These are phyloP conservation scores for Skeletonema tropicum DNA, from an alignment of 108 stramenopile genomes.

Conservation along the genomic window DNA sequence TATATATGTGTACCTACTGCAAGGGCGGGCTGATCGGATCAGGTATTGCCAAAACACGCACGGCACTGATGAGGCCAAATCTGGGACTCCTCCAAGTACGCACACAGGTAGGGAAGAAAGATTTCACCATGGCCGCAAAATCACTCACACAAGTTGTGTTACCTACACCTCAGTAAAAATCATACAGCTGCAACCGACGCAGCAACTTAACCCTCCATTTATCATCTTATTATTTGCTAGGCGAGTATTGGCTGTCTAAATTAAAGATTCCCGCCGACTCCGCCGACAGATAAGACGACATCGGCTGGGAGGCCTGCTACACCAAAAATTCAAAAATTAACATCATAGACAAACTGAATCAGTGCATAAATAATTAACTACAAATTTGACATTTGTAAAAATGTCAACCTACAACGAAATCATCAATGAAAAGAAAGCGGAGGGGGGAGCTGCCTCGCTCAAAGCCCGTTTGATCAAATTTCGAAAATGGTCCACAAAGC, in stretches of 20 bases:
- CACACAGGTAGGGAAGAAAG: no score
- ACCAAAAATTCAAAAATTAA: background rate
- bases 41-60: no score
- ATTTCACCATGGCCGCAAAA: no score
- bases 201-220: background rate
- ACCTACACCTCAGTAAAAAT: no score
- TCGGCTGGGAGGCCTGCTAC: background rate
- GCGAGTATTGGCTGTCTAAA: background rate
- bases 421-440: conserved; percentile 25
- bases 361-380: background rate
- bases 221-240: background rate
- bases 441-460: conserved; percentile 61
- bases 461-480: conserved; percentile 67
- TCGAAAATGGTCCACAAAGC: conserved; percentile 78
- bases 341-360: background rate
- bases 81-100: no score
- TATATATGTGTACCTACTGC: no score
- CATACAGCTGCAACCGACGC: no score
- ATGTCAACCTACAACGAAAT: conserved; percentile 38
- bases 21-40: no score
- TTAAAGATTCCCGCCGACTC: background rate
- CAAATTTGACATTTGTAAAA: background rate
- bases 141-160: no score
- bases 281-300: background rate
- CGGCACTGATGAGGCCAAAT: no score